These are phyloP conservation scores for Penicillium sclerotiorum DNA, from an alignment of 2,329 filamentous ascomycete genomes.

Conservation along the genomic window DNA sequence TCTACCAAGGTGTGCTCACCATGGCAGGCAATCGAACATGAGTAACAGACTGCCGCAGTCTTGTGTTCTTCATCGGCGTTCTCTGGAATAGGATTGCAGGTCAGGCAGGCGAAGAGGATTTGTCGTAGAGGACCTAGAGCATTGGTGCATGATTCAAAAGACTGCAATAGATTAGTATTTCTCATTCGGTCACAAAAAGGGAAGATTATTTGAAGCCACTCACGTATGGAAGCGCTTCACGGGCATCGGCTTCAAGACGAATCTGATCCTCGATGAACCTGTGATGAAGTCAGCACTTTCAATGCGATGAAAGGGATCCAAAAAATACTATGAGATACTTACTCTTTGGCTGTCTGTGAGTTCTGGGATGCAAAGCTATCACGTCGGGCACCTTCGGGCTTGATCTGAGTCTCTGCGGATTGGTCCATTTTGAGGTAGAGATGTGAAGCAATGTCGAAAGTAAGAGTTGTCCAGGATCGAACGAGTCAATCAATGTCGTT, in stretches of 20 bases:
- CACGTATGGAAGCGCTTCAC: slow-evolving; percentile 92
- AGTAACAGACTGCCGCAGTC: slow-evolving; percentile 88
- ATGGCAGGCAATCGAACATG: slow-evolving; percentile 94
- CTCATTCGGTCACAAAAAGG: slow-evolving; percentile 2
- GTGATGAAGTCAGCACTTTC: background rate
- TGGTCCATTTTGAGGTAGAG: slow-evolving; percentile 26
- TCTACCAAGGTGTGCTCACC: slow-evolving; percentile 94
- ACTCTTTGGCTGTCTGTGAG: slow-evolving; percentile 75
- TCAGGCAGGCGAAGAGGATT: slow-evolving; percentile 87
- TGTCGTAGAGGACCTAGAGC: slow-evolving; percentile 87
- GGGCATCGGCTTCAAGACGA: slow-evolving; percentile 88
- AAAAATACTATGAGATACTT: too few species aligned
- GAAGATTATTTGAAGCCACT: slow-evolving; percentile 31
- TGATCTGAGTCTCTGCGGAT: slow-evolving; percentile 8
- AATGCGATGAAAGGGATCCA: too few species aligned
- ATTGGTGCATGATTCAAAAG: slow-evolving; percentile 91
- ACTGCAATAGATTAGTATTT: slow-evolving; percentile 53
- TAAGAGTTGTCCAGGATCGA: background rate
- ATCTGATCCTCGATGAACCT: slow-evolving; percentile 90
- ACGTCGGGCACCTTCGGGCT: slow-evolving; percentile 28
- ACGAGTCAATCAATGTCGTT: background rate
- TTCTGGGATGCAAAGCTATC: slow-evolving; percentile 54
- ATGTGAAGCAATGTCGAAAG: too few species aligned
- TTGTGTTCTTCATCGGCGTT: slow-evolving; percentile 65
- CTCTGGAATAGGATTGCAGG: slow-evolving; percentile 80